Base-by-base conservation (phyloP, 2,329 filamentous ascomycete species). In the Cryphonectria radicalis region DNA sequence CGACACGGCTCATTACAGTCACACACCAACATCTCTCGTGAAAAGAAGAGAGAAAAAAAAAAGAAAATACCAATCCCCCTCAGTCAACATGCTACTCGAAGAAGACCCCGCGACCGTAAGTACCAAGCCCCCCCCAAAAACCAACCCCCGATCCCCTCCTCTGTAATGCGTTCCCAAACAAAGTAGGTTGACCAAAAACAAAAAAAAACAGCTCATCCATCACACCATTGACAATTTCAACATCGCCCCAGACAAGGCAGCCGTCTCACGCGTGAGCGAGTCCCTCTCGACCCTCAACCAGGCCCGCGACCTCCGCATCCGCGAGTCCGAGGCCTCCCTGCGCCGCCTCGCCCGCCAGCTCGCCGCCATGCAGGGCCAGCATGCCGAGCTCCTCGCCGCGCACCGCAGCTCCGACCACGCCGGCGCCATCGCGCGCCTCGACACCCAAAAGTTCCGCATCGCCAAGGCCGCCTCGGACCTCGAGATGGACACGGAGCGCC, bases 141-240 rank as follows among this genome's bases (percentile, higher is more conserved):
- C 28, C 25, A 65, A 10, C 14, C 40, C 40, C 6, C 14, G 10
- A 10, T 14, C 32, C 65, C 35, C 63, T 35, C 43, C 62, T 37
- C 69, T 35, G 4, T 50, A 22, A n/a, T 6, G 7, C 37, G 22
- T 22, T 22, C 7, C n/a, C 19, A 22, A 1, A 50, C 22, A 22
- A n/a, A 3, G 22, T 7, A 50, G 64, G 25, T 7, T 35, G 32
- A 40, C 22, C 46, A 50, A 11, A 43, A 43, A 72, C 55, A 11
- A 19, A 19, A 14, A 46, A 32, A 32, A 70, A 63, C 81, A 96
- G 93, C 92, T 98, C 79, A 97, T 99, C 83, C 88, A 91, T 79
- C 92, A 97, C 84, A 97, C 95, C 59, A 92, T 97, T 78, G 88
- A 91, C 77, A 97, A 98, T 86, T 99, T 99, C 90, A 96, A 97